Percentiles rank a stretch among this genome's conserved stretches.
These are phyloP conservation scores for Quercus berberidifolia DNA, from an alignment of 306 rosid genomes.

Conservation along the genomic window DNA sequence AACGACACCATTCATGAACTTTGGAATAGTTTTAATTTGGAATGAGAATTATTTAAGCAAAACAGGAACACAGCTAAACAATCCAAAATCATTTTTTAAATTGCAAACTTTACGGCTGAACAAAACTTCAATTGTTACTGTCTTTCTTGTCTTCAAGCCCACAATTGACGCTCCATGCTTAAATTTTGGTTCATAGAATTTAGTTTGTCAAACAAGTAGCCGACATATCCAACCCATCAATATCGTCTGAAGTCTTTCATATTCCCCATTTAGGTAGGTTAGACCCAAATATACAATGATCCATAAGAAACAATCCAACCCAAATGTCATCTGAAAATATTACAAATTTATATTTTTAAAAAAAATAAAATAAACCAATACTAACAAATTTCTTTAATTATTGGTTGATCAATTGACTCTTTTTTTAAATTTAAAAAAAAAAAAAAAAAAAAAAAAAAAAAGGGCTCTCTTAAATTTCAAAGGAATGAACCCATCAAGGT, in stretches of 20 bases:
- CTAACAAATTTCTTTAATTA: too few species aligned
- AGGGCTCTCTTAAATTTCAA: background rate
- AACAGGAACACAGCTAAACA: background rate
- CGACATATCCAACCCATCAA: background rate
- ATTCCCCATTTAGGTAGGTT: background rate
- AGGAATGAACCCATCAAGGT: background rate
- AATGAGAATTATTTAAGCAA: background rate
- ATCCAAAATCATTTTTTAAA: background rate
- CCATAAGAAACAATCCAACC: background rate
- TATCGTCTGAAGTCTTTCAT: background rate
- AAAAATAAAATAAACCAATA: background rate
- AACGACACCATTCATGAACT: background rate
- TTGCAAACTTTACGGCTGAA: background rate
- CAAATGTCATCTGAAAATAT: background rate
- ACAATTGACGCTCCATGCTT: background rate
- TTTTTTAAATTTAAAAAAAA: too few species aligned
- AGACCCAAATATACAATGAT: background rate
- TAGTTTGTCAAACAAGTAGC: background rate
- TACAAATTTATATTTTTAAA: background rate
- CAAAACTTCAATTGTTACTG: background rate
- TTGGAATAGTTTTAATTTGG: background rate
- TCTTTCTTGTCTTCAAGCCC: background rate
- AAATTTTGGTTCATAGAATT: conserved; percentile 4
- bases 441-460: too few species aligned
- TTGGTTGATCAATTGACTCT: too few species aligned